These are phyloP conservation scores for Chrysoporthe cubensis DNA, from an alignment of 2,329 filamentous ascomycete species.

Conservation along the genomic window DNA sequence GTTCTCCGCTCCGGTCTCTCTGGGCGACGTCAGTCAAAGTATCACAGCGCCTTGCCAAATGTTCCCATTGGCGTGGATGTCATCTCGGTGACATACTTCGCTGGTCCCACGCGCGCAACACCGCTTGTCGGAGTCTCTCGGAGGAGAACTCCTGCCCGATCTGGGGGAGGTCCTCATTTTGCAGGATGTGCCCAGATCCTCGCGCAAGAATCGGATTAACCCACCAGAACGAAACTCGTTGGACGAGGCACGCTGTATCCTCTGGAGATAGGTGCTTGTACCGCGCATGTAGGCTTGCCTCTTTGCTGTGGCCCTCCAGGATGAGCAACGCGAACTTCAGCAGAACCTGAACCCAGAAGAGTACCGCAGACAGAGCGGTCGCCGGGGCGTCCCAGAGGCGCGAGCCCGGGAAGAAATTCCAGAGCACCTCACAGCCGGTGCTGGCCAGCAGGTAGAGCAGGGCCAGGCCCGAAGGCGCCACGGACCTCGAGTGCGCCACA, in stretches of 20 bases:
- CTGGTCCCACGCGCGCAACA: conserved; percentile 36
- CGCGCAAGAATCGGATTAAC: conserved; percentile 37
- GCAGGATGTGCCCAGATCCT: conserved; percentile 37
- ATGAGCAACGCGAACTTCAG: conserved; percentile 24
- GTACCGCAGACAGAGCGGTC: not conserved
- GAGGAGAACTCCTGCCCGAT: conserved; percentile 35
- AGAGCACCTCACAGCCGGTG: conserved; percentile 30
- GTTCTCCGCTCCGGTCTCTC: conserved; percentile 33
- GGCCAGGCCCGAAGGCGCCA: conserved; percentile 6
- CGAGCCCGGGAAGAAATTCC: conserved; percentile 21
- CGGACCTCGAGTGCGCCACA: conserved; percentile 5
- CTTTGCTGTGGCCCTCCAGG: conserved; percentile 33
- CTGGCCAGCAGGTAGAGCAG: conserved; percentile 31
- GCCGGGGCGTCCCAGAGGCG: not conserved
- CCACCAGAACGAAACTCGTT: conserved; percentile 39
- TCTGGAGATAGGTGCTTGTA: conserved; percentile 34
- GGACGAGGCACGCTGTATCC: conserved; percentile 35
- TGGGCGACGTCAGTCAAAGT: conserved; percentile 17
- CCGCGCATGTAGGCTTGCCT: conserved; percentile 19
- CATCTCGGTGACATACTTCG: conserved; percentile 32
- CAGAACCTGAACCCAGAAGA: conserved; percentile 33
- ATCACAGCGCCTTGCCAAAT: not conserved
- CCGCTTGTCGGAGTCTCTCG: conserved; percentile 30
- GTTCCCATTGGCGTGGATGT: not conserved
- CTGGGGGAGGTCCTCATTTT: conserved; percentile 33